These are phyloP conservation scores for Diaporthe sp. DNA, from an alignment of 2,329 filamentous ascomycete species.

Conservation along the genomic window DNA sequence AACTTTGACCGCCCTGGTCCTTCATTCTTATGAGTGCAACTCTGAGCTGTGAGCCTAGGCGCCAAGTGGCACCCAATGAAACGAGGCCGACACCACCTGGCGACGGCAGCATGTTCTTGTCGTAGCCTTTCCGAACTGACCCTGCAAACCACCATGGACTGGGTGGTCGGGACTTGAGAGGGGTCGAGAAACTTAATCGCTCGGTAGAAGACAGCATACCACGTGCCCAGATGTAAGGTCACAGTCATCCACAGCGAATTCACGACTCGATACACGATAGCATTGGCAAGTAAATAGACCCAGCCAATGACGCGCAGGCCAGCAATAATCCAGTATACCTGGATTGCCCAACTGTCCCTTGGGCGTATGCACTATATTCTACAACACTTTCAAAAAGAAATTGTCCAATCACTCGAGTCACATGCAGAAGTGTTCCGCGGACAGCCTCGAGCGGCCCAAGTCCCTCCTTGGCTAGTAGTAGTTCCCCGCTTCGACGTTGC, in stretches of 20 bases:
- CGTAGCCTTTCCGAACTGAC: neutral
- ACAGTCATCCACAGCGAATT: neutral
- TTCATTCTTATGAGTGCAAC: neutral
- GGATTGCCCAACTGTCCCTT: too few relatives aligned
- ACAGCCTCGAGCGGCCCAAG: neutral
- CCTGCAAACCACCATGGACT: neutral
- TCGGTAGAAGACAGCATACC: neutral
- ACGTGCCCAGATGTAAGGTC: conserved; percentile 15
- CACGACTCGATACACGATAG: neutral
- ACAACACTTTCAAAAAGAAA: neutral
- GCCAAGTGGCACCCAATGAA: neutral
- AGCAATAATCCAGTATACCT: too few relatives aligned
- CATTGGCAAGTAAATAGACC: neutral
- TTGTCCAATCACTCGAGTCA: neutral
- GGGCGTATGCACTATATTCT: neutral
- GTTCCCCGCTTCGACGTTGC: conserved; percentile 22
- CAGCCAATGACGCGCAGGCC: too few relatives aligned
- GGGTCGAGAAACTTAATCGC: neutral
- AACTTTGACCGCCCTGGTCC: neutral
- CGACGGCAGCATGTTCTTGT: neutral
- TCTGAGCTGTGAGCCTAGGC: neutral
- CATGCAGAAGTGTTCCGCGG: neutral
- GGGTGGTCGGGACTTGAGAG: conserved; percentile 11
- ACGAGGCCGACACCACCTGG: neutral
- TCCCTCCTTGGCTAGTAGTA: neutral